phyloP scores from a whole-genome alignment of 2,329 filamentous ascomycete species.

The Colletotrichum lindemuthianum region DNA sequence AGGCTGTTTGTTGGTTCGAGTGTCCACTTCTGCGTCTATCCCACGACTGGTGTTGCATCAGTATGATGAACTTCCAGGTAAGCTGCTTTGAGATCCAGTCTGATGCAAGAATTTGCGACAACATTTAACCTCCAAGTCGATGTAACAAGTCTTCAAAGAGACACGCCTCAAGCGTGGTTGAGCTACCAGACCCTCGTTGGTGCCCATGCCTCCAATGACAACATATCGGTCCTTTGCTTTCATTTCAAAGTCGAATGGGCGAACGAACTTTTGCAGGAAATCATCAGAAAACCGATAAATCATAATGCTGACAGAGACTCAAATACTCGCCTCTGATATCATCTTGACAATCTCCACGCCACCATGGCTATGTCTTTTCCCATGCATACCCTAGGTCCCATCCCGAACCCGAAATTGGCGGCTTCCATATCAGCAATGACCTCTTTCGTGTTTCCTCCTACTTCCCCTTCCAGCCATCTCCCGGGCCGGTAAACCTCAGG shows the following conservation, averaged over 20 bases:
- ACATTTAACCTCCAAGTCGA: too few relatives aligned
- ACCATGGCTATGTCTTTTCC: conserved; percentile 14
- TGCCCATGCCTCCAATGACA: not conserved
- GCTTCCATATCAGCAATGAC: conserved; percentile 10
- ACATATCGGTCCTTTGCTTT: not conserved
- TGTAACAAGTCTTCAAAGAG: too few relatives aligned
- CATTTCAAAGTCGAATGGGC: not conserved
- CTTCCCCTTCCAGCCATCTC: conserved; percentile 18
- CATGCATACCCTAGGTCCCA: conserved; percentile 14
- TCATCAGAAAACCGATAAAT: too few relatives aligned
- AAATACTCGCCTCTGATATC: not conserved
- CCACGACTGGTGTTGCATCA: too few relatives aligned
- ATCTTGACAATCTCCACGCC: conserved; percentile 22
- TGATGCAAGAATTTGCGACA: too few relatives aligned
- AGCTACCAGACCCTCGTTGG: not conserved
- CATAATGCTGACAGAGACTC: too few relatives aligned
- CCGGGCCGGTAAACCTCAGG: not conserved
- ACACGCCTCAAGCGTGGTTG: too few relatives aligned
- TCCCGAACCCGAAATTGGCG: conserved; percentile 11
- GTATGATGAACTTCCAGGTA: too few relatives aligned
- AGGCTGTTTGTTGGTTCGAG: too few relatives aligned
- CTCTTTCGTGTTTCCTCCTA: conserved; percentile 32
- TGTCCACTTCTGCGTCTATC: too few relatives aligned
- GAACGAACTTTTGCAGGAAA: not conserved
- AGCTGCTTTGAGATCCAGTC: too few relatives aligned